Evolutionary conservation across 2,329 filamentous ascomycete genomes (phyloP).

Genomic region (Aspergillus persii): DNA sequence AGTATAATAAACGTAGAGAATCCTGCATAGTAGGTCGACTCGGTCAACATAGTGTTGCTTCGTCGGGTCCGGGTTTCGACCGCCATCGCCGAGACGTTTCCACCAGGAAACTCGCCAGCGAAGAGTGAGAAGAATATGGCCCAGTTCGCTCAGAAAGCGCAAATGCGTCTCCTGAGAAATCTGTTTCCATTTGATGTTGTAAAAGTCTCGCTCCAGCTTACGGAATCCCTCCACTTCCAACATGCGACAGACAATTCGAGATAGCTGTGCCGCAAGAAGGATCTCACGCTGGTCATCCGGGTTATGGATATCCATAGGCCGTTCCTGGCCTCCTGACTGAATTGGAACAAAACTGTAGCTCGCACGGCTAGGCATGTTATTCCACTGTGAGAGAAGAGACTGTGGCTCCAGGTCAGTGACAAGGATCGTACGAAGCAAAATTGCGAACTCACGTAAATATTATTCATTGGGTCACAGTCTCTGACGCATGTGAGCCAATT

Average conservation of each 20-base stretch:
- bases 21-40: constrained; percentile 42
- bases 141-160: constrained; percentile 40
- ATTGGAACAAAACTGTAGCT: constrained; percentile 42
- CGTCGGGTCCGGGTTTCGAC: constrained; percentile 33
- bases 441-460: constrained; percentile 38
- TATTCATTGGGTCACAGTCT: constrained; percentile 40
- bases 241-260: constrained; percentile 47
- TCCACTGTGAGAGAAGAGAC: constrained; percentile 44
- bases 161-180: constrained; percentile 43
- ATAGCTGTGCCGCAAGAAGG: constrained; percentile 44
- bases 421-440: not conserved
- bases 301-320: constrained; percentile 40
- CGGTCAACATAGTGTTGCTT: constrained; percentile 41
- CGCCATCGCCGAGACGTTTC: constrained; percentile 42
- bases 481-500: constrained; percentile 44
- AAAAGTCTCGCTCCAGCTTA: constrained; percentile 44
- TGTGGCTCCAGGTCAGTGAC: constrained; percentile 16
- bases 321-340: constrained; percentile 29
- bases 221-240: constrained; percentile 47
- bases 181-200: constrained; percentile 47
- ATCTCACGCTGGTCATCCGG: constrained; percentile 39
- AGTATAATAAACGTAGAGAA: constrained; percentile 49
- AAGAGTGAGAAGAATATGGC: constrained; percentile 42
- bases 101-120: constrained; percentile 49
- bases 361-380: constrained; percentile 48